Conservation (phyloP, 1,284 basidiomycete species). For the Trichosporon inkin region DNA sequence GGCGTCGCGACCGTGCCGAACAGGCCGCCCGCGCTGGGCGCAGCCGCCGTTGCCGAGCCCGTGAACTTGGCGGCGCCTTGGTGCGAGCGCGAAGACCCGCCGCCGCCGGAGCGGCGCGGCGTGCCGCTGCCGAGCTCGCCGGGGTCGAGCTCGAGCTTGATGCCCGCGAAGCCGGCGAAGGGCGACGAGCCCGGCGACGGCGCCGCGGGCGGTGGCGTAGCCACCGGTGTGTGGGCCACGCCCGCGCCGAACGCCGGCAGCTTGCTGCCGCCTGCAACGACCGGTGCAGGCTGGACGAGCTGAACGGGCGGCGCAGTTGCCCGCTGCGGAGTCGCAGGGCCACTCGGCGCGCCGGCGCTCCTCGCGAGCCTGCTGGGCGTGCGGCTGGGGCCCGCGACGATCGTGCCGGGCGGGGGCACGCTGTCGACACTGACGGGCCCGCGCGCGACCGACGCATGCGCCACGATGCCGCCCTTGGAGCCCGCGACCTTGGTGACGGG, state of each 20-base stretch:
- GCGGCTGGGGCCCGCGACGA: not conserved
- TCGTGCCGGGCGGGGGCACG: slow-evolving; percentile 15
- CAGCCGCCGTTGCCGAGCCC: not conserved
- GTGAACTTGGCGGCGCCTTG: slow-evolving; percentile 18
- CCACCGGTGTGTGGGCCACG: not conserved
- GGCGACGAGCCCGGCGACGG: slow-evolving; percentile 2
- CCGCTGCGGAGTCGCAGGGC: not conserved
- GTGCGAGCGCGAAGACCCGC: slow-evolving; percentile 15
- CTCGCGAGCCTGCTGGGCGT: not conserved
- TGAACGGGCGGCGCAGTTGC: not conserved
- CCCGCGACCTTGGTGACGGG: slow-evolving; percentile 13
- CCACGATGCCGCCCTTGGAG: slow-evolving; percentile 13
- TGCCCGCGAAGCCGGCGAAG: slow-evolving; percentile 23
- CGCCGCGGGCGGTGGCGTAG: slow-evolving; percentile 1
- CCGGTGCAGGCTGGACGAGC: not conserved
- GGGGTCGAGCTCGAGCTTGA: slow-evolving; percentile 33
- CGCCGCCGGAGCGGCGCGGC: slow-evolving; percentile 2
- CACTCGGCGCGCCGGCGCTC: not conserved
- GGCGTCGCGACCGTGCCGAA: slow-evolving; percentile 19
- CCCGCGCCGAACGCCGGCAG: not conserved
- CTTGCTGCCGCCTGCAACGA: too few relatives aligned
- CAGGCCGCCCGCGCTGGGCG: slow-evolving; percentile 5
- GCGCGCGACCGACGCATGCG: slow-evolving; percentile 21
- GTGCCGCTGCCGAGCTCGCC: slow-evolving; percentile 14
- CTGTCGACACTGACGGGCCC: slow-evolving; percentile 22